These are phyloP conservation scores for Fragaria iinumae DNA, from an alignment of 306 rosid genomes.

Conservation along the genomic window DNA sequence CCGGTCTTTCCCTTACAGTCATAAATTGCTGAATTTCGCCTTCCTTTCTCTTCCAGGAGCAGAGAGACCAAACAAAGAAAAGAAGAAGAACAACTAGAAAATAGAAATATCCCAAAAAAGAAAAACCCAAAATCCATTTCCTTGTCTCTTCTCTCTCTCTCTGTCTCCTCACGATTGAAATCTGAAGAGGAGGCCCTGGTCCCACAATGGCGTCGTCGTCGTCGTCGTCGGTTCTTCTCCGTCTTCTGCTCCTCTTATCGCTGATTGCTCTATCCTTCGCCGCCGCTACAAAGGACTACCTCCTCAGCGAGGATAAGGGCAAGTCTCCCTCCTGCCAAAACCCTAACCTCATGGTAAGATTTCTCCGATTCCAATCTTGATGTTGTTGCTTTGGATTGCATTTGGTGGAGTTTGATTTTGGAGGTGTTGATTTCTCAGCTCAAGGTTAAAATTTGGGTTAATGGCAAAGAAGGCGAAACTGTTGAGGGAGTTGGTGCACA, in stretches of 20 bases:
- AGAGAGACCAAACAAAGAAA: background rate
- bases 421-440: constrained; percentile 37
- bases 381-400: background rate
- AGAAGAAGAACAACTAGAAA: background rate
- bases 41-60: background rate
- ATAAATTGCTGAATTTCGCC: background rate
- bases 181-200: background rate
- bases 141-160: background rate
- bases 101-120: background rate
- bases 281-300: constrained; percentile 39
- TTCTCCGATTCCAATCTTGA: background rate
- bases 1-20: background rate
- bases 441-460: constrained; percentile 63
- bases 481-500: constrained; percentile 55
- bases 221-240: constrained; percentile 17
- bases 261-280: constrained; percentile 28
- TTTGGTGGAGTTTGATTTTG: background rate
- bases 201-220: constrained; percentile 34
- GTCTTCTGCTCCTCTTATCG: constrained; percentile 32
- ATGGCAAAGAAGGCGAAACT: constrained; percentile 43
- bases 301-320: constrained; percentile 37
- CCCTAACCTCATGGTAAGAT: constrained; percentile 64
- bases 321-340: constrained; percentile 59
- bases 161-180: background rate
- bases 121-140: background rate